A percentile compares a stretch with the other conserved stretches of the same genome.
Evolutionary conservation across 768 basidiomycete genomes (phyloP).

Genomic region (Hydnomerulius pinastri): DNA sequence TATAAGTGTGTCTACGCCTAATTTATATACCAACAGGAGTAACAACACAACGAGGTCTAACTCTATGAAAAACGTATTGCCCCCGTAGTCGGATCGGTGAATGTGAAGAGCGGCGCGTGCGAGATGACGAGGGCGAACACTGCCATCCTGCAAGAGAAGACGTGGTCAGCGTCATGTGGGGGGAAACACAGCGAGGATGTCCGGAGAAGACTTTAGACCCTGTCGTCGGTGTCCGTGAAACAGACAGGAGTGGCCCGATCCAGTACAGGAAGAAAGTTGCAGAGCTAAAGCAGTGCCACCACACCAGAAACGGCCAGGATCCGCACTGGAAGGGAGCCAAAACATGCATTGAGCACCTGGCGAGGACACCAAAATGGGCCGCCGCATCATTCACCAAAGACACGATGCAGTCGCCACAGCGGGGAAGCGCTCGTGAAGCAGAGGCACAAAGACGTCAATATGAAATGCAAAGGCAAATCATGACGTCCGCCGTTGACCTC

Average conservation of each 20-base stretch:
- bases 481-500: slow-evolving; percentile 4
- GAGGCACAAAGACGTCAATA: slow-evolving; percentile 15
- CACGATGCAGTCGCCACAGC: not conserved
- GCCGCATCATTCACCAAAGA: not conserved
- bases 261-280: not conserved
- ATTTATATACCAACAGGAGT: slow-evolving; percentile 18
- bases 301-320: slow-evolving; percentile 18
- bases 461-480: not conserved
- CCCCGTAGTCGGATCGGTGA: slow-evolving; percentile 35
- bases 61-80: slow-evolving; percentile 32
- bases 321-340: slow-evolving; percentile 12
- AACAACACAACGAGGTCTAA: slow-evolving; percentile 20
- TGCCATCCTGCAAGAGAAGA: slow-evolving; percentile 34
- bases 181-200: slow-evolving; percentile 5
- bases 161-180: slow-evolving; percentile 28
- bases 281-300: slow-evolving; percentile 16
- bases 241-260: slow-evolving; percentile 13
- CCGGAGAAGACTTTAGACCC: not conserved
- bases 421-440: slow-evolving; percentile 4
- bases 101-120: slow-evolving; percentile 31
- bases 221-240: slow-evolving; percentile 24
- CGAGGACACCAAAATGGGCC: slow-evolving; percentile 5
- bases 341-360: slow-evolving; percentile 12
- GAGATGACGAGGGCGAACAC: slow-evolving; percentile 32
- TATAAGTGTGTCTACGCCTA: not conserved